These are phyloP conservation scores for Diplodia corticola DNA, from an alignment of 2,329 filamentous ascomycete genomes.

Conservation along the genomic window DNA sequence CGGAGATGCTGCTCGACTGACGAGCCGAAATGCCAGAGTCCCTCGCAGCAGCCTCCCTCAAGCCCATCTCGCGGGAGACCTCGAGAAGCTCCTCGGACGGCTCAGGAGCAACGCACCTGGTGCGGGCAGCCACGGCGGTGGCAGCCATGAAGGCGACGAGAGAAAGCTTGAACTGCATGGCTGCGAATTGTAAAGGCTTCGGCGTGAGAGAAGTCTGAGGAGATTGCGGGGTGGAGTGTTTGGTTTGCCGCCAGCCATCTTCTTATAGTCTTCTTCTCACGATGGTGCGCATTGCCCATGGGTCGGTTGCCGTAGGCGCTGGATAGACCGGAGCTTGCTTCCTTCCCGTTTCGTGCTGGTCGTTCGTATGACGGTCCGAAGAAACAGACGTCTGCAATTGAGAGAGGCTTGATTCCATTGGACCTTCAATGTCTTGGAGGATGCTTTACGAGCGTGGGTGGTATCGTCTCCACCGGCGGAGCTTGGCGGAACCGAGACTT, in stretches of 20 bases:
- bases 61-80: background rate
- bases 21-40: background rate
- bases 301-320: background rate
- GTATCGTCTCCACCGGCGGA: background rate
- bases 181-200: background rate
- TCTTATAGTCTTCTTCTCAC: background rate
- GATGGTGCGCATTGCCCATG: background rate
- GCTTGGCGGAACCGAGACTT: background rate
- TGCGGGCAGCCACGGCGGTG: background rate
- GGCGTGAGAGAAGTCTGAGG: background rate
- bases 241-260: background rate
- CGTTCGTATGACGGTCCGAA: background rate
- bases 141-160: background rate
- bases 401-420: background rate
- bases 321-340: conserved; percentile 3
- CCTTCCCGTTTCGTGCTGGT: background rate
- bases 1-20: conserved; percentile 24
- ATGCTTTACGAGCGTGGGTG: background rate
- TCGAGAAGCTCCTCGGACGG: background rate
- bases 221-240: background rate
- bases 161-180: background rate
- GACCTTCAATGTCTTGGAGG: background rate
- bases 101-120: background rate
- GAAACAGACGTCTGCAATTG: too few species aligned
- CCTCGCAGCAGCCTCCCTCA: background rate